Evolutionary conservation across 495 filamentous ascomycete genomes (phyloP).

Genomic region (Penicillium taxi): DNA sequence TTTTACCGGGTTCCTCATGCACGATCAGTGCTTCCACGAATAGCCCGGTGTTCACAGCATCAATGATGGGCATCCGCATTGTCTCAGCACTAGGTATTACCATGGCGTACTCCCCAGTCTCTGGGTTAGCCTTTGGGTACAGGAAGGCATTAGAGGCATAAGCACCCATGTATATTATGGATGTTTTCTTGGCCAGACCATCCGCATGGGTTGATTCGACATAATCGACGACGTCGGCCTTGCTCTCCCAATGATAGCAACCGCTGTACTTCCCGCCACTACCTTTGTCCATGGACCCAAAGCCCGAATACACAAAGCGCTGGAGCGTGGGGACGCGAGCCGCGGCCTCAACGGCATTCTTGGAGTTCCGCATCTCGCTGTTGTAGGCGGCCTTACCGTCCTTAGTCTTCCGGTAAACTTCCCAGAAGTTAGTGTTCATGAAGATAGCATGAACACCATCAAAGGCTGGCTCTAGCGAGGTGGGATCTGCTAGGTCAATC

Average conservation of each 20-base stretch:
- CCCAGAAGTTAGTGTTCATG: slow-evolving; percentile 47
- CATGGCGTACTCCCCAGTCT: slow-evolving; percentile 18
- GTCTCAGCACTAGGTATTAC: slow-evolving; percentile 18
- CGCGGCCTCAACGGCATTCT: slow-evolving; percentile 43
- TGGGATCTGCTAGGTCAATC: slow-evolving; percentile 37
- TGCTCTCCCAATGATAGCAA: slow-evolving; percentile 34
- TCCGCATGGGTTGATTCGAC: slow-evolving; percentile 23
- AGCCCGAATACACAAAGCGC: slow-evolving; percentile 37
- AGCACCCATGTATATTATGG: slow-evolving; percentile 26
- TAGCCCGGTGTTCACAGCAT: slow-evolving; percentile 27
- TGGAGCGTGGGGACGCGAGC: slow-evolving; percentile 37
- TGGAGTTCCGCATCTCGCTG: slow-evolving; percentile 38
- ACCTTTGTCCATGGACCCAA: slow-evolving; percentile 23
- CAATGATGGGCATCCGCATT: slow-evolving; percentile 30
- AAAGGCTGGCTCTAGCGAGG: slow-evolving; percentile 39
- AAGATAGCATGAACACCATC: slow-evolving; percentile 43
- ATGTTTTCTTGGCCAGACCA: slow-evolving; percentile 22
- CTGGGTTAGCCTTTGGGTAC: slow-evolving; percentile 20
- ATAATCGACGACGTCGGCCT: slow-evolving; percentile 30
- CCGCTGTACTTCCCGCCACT: slow-evolving; percentile 31
- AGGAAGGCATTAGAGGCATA: slow-evolving; percentile 29
- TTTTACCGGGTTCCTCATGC: slow-evolving; percentile 27
- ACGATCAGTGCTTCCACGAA: slow-evolving; percentile 39
- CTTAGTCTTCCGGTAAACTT: slow-evolving; percentile 11
- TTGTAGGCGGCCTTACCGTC: slow-evolving; percentile 35